Evolutionary conservation across 2,329 filamentous ascomycete species (phyloP), one percentile per base, ranked within the genome.

Genomic region (Clarireedia paspali): DNA sequence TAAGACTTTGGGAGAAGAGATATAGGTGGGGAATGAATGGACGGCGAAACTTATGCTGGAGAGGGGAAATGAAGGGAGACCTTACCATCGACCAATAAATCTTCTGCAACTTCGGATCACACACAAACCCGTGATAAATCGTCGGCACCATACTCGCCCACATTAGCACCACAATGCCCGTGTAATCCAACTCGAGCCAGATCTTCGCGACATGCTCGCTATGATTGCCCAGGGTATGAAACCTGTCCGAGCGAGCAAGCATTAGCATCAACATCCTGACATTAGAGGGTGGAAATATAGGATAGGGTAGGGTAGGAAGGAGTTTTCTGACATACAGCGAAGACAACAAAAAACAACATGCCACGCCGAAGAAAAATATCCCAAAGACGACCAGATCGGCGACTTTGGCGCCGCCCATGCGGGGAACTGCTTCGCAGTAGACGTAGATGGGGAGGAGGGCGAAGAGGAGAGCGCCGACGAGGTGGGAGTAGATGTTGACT

Each of bases 51-150:
- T 20, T 20, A 20, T 20, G 20, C 20, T 20, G 20, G 20, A 20
- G 20, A 20, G 20, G 20, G 20, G 20, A 20, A 20, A 20, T 20
- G 20, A 59, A 63, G 34, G 66, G 26, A 27, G 59, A 57, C 72
- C 58, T 39, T 15, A 74, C 70, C 64, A 73, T 66, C 12, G 59
- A 53, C 62, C 68, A 72, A 59, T 74, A 73, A 6, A 68, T 47
- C 12, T 54, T 66, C 45, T 68, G 66, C 30, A 71, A 57, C 12
- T 47, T 30, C 23, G 63, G 64, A 58, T 73, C 70, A 58, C 71
- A 74, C 58, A 71, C 74, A 56, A 75, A 75, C 5, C 68, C 65
- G 44, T 73, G 67, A 56, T 75, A 75, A 30, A 74, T 61, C 0
- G 67, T 71, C n/a, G 70, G 69, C 12, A 73, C 59, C 40, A 72